Evolutionary conservation across 257 asterid genomes (phyloP).

Genomic region (Gentiana macrophylla): DNA sequence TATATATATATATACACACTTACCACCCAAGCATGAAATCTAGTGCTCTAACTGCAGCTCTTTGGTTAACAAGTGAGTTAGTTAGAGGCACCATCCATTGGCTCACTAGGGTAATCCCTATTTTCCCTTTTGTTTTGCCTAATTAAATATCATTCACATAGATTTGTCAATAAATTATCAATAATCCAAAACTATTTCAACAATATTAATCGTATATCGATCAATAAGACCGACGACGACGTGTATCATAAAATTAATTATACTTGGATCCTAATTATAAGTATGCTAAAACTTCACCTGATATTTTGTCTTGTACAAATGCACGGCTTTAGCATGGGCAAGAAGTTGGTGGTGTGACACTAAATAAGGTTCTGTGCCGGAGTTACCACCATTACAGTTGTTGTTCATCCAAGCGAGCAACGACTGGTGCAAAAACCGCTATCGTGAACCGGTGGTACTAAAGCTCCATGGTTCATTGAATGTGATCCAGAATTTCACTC

Average conservation of each 20-base stretch:
- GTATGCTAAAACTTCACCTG: not conserved
- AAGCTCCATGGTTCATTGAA: not conserved
- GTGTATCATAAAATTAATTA: too few species aligned
- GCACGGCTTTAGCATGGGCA: not conserved
- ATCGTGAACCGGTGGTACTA: not conserved
- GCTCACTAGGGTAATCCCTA: too few species aligned
- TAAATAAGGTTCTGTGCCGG: constrained; percentile 1
- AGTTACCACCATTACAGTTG: not conserved
- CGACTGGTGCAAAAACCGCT: not conserved
- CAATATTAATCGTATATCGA: not conserved
- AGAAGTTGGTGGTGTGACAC: not conserved
- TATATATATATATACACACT: not conserved
- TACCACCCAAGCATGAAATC: constrained; percentile 6
- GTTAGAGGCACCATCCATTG: too few species aligned
- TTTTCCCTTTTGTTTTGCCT: not conserved
- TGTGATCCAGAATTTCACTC: constrained; percentile 5
- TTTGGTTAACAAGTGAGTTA: too few species aligned
- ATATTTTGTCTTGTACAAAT: not conserved
- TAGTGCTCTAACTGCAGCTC: not conserved
- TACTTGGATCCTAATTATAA: too few species aligned
- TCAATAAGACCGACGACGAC: not conserved
- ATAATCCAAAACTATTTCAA: not conserved
- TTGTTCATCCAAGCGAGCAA: not conserved
- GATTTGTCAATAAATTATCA: not conserved
- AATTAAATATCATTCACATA: not conserved